Evolutionary conservation across 768 basidiomycete species (phyloP).

Genomic region (Collybia mongolica): DNA sequence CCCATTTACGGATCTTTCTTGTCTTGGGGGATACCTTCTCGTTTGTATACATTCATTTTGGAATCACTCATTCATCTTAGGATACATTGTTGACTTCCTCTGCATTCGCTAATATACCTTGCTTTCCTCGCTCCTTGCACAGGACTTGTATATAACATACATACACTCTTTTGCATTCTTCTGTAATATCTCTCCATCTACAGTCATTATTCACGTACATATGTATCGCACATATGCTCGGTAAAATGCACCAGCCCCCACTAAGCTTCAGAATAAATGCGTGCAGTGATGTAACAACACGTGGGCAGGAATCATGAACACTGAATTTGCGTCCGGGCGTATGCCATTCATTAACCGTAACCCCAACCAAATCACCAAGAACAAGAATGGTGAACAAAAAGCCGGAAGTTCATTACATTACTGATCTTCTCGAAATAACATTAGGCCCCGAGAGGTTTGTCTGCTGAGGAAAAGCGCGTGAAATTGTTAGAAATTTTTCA

Average conservation of each 20-base stretch:
- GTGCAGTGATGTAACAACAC: no score
- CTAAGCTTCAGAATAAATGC: neutral
- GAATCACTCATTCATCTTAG: slow-evolving; percentile 1
- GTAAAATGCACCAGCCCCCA: neutral
- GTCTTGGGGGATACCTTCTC: slow-evolving; percentile 1
- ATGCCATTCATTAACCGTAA: no score
- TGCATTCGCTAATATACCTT: slow-evolving; percentile 5
- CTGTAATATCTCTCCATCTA: slow-evolving; percentile 3
- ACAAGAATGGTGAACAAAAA: no score
- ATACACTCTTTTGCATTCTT: slow-evolving; percentile 8
- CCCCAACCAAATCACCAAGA: no score
- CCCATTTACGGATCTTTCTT: slow-evolving; percentile 3
- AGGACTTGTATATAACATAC: slow-evolving; percentile 19
- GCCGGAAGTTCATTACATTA: no score
- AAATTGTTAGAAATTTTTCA: slow-evolving; percentile 93
- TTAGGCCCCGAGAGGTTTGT: slow-evolving; percentile 81
- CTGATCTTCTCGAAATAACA: no score
- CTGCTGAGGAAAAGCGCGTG: slow-evolving; percentile 85
- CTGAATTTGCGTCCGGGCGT: no score
- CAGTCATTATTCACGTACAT: slow-evolving; percentile 11
- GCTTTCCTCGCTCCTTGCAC: slow-evolving; percentile 16
- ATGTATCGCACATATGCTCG: slow-evolving; percentile 9
- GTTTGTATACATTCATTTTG: slow-evolving; percentile 3
- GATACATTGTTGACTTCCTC: slow-evolving; percentile 3
- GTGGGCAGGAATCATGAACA: no score